These are phyloP conservation scores for Paramecium caudatum DNA, from an alignment of 73 alveolate genomes.

Conservation along the genomic window DNA sequence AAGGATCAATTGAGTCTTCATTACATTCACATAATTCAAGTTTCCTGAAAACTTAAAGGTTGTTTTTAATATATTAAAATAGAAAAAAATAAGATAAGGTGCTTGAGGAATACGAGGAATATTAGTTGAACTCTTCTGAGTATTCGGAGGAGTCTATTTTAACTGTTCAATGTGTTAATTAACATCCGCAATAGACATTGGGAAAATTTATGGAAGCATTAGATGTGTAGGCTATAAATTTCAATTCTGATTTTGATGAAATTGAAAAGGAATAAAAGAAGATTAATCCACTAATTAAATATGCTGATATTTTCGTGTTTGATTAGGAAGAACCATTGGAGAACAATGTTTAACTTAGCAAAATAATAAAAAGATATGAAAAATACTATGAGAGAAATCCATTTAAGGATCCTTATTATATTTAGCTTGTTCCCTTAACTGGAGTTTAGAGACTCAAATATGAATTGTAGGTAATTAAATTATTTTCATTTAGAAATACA, in stretches of 20 bases:
- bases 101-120: conserved; percentile 10
- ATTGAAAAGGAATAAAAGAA: neutral
- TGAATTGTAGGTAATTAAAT: conserved; percentile 17
- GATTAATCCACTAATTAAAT: neutral
- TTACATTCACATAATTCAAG: neutral
- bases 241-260: neutral
- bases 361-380: conserved; percentile 27
- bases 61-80: neutral
- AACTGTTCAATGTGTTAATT: neutral
- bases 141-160: neutral
- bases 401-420: conserved; percentile 27
- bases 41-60: neutral
- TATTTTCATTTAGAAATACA: neutral
- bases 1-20: conserved; percentile 20
- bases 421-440: neutral
- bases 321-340: conserved; percentile 6
- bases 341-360: neutral
- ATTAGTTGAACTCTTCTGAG: conserved; percentile 31
- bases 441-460: neutral
- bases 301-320: neutral
- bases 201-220: neutral
- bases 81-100: conserved; percentile 5
- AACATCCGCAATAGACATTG: neutral
- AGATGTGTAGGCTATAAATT: neutral
- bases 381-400: conserved; percentile 29